A percentile compares a stretch with the other conserved stretches of the same genome.
Conservation (phyloP, 441 rosid species). For the Jatropha multifida region DNA sequence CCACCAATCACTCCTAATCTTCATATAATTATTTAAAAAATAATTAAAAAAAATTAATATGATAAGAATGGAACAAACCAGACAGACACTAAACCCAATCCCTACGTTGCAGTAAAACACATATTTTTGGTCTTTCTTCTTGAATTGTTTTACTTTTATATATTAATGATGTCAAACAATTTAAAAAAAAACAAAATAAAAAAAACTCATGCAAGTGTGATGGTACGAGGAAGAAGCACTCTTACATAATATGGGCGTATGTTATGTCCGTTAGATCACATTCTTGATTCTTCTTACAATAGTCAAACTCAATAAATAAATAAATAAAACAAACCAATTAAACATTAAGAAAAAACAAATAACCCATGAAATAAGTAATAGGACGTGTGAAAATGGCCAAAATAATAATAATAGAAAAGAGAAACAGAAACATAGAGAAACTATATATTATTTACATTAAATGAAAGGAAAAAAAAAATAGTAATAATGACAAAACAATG, state of each 20-base stretch:
- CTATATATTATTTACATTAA: slow-evolving; percentile 39
- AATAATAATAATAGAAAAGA: background rate
- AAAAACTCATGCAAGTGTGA: background rate
- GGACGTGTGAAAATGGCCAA: background rate
- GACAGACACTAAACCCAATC: slow-evolving; percentile 24
- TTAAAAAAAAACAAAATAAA: background rate
- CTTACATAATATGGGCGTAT: background rate
- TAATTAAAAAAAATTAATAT: background rate
- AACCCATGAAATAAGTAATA: no score
- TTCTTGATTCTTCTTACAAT: background rate
- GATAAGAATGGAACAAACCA: slow-evolving; percentile 8
- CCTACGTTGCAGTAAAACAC: background rate
- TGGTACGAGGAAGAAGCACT: background rate
- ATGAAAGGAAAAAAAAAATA: slow-evolving; percentile 5
- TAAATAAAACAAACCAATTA: background rate
- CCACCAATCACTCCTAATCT: slow-evolving; percentile 63
- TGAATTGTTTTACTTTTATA: background rate
- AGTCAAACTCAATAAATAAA: background rate
- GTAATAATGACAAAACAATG: slow-evolving; percentile 20
- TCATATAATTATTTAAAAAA: background rate
- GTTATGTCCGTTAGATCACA: background rate
- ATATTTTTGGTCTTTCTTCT: background rate
- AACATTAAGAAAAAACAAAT: background rate
- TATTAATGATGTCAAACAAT: background rate
- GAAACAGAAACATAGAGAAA: background rate